Base-by-base conservation (phyloP, 2,329 filamentous ascomycete species). In the Fusarium oxysporum region DNA sequence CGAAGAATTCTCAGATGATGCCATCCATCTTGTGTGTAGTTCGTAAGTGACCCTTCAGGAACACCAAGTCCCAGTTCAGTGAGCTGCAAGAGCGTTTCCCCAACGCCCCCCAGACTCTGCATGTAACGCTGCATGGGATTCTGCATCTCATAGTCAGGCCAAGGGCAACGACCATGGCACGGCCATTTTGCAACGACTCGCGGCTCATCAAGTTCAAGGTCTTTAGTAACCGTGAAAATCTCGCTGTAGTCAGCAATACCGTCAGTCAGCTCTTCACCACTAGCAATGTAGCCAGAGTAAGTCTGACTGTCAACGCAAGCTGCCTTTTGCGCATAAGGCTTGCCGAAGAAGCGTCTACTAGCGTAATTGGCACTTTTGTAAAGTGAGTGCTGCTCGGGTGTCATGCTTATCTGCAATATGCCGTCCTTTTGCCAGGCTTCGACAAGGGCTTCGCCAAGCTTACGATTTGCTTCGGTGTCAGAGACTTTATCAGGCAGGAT, bases 181-280 rank as follows among this genome's bases (percentile, higher is more conserved):
- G 85, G 86, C 85, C 86, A 87, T 33, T 80, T 79, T 8, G 76
- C 77, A 25, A 74, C 73, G 7, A 86, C 85, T 4, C 85, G 79
- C 2, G 76, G 70, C 53, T 87, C 84, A 8, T 78, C 66, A 4
- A 76, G 66, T 8, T 76, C 74, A 11, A 87, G 76, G 54, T 87
- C 85, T 65, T 87, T 87, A 17, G 83, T 87, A 23, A 87, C 83
- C 4, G 86, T 88, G 67, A 87, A 87, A 37, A 87, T 86, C 75
- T 87, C 86, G 2, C 83, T 86, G 71, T 87, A 87, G 72, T 88
- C 86, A 21, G 84, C 84, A 32, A 87, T 81, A 40, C 85, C 85
- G 60, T 85, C 81, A 6, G 84, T 86, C 6, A 86, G 80, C 74
- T 86, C 84, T 70, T 87, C 85, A 0, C 85, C 85, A 0, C 83